Conservation (phyloP, 2,329 filamentous ascomycete species). For the Claviceps pazoutovae region DNA sequence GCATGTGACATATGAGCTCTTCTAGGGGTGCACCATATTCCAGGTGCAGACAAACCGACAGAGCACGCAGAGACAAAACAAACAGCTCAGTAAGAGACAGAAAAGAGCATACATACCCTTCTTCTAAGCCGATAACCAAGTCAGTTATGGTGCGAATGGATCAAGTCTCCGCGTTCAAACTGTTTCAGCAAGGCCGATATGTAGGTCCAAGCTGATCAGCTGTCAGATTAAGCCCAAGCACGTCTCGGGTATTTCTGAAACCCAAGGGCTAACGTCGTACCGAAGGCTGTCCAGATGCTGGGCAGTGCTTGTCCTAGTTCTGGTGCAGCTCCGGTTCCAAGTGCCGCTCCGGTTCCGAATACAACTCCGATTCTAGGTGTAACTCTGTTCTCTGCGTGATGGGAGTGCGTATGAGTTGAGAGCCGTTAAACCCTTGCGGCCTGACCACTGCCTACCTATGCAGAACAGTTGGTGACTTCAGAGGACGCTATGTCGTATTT, state of each 20-base stretch:
- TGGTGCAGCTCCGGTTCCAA: neutral
- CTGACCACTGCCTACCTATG: neutral
- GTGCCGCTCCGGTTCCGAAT: neutral
- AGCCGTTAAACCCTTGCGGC: neutral
- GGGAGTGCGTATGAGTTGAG: neutral
- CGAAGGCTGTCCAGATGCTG: neutral
- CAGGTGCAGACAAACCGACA: neutral
- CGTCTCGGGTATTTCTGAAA: neutral
- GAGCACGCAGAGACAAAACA: neutral
- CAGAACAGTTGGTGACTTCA: neutral
- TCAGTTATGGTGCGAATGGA: neutral
- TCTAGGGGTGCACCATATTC: neutral
- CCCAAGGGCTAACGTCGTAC: neutral
- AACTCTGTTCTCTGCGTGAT: neutral
- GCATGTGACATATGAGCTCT: neutral
- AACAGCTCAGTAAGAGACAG: neutral
- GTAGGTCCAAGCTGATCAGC: neutral
- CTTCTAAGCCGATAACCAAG: neutral
- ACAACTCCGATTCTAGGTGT: neutral
- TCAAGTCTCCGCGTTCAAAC: neutral
- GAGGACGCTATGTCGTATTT: neutral
- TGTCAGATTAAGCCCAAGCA: neutral
- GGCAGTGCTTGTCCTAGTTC: neutral
- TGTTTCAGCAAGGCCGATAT: neutral
- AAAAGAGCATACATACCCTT: neutral